These are phyloP conservation scores for Ophiobolus disseminans DNA, from an alignment of 2,329 filamentous ascomycete species.

Conservation along the genomic window DNA sequence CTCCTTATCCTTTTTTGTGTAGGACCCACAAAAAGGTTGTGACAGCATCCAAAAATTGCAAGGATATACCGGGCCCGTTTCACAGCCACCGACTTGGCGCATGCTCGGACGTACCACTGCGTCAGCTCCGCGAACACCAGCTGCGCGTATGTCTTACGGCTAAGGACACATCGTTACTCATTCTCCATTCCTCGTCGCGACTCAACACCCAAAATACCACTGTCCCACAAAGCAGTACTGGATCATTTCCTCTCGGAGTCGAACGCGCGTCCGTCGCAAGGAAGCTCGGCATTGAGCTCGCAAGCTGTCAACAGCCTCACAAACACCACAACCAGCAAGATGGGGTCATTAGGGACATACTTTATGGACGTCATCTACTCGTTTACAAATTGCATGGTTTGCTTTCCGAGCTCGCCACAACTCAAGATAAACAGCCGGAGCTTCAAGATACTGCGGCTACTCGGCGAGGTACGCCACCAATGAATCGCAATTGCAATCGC, in stretches of 20 bases:
- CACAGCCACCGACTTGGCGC: slow-evolving; percentile 31
- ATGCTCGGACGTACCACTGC: slow-evolving; percentile 25
- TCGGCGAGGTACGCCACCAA: slow-evolving; percentile 76
- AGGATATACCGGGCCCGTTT: no score
- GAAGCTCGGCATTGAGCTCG: slow-evolving; percentile 19
- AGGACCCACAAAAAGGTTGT: no score
- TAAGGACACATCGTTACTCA: slow-evolving; percentile 18
- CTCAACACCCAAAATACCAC: no score
- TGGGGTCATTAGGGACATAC: slow-evolving; percentile 59
- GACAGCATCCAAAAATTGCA: no score
- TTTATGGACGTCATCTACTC: slow-evolving; percentile 89
- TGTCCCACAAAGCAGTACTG: no score
- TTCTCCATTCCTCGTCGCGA: not conserved
- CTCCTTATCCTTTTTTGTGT: no score
- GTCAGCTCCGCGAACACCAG: slow-evolving; percentile 28
- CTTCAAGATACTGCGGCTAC: slow-evolving; percentile 92
- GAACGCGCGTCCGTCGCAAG: slow-evolving; percentile 10
- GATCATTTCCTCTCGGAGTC: not conserved
- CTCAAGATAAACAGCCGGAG: slow-evolving; percentile 93
- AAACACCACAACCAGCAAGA: slow-evolving; percentile 24
- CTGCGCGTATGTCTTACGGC: slow-evolving; percentile 18
- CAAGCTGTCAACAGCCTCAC: slow-evolving; percentile 25
- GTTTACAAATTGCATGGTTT: slow-evolving; percentile 92
- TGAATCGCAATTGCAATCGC: not conserved
- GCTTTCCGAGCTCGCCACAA: slow-evolving; percentile 92